Conservation (phyloP, 257 asterid genomes). For the Galeopsis tetrahit region DNA sequence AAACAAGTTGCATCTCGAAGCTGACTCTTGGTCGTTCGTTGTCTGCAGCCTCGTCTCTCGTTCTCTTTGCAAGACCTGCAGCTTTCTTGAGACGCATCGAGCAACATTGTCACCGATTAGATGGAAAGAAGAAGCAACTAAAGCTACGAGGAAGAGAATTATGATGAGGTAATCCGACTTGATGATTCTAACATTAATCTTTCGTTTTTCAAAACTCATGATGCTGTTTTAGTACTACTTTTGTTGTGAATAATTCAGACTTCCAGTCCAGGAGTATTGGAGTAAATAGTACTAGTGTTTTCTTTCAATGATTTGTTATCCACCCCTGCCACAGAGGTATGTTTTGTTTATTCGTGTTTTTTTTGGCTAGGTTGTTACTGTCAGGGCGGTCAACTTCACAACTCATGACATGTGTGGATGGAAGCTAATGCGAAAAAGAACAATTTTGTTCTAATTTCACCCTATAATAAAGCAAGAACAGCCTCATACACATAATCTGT, state of each 20-base stretch:
- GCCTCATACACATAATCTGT: no score
- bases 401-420: background rate
- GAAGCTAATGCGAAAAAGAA: no score
- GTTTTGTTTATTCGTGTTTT: background rate
- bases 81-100: background rate
- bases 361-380: background rate
- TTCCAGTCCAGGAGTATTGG: background rate
- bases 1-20: constrained; percentile 37
- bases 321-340: background rate
- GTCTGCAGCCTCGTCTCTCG: background rate
- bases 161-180: background rate
- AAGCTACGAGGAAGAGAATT: background rate
- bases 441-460: no score
- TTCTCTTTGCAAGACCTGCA: background rate
- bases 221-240: background rate
- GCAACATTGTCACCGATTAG: background rate
- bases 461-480: no score
- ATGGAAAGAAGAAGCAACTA: background rate
- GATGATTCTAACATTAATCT: background rate
- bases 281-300: background rate
- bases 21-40: background rate
- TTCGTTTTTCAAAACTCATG: background rate
- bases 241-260: background rate
- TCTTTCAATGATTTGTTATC: background rate
- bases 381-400: background rate